Percentiles rank a stretch among this genome's conserved stretches.
phyloP scores from a whole-genome alignment of 345 rosid genomes.

The Salix arbutifolia region DNA sequence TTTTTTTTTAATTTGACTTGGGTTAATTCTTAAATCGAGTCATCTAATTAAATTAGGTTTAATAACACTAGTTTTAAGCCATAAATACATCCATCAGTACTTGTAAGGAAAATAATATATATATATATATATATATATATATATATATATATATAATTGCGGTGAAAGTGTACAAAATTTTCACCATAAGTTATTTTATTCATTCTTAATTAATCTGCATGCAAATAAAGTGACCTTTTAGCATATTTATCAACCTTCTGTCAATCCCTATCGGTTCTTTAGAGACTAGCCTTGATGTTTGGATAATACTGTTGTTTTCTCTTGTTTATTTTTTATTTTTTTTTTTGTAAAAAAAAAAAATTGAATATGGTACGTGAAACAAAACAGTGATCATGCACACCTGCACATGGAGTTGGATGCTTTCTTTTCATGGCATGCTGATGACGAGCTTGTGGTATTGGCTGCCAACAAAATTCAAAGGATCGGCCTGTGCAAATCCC shows the following conservation, averaged over 20 bases:
- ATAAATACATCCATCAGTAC: no score
- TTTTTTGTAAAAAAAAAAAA: neutral
- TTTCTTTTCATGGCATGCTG: constrained; percentile 9
- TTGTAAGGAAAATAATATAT: no score
- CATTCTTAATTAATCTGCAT: neutral
- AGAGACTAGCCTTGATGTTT: neutral
- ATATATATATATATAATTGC: neutral
- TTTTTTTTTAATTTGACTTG: no score
- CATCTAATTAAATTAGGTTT: no score
- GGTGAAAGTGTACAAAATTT: neutral
- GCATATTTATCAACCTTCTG: neutral
- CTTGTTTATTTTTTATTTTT: no score
- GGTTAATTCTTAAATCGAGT: no score
- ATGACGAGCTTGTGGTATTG: constrained; percentile 3
- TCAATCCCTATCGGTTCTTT: neutral
- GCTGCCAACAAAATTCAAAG: constrained; percentile 18
- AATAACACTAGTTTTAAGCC: no score
- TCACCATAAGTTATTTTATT: no score
- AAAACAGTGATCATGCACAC: neutral
- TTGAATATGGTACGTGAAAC: neutral
- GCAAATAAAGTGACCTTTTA: neutral
- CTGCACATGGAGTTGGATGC: constrained; percentile 13
- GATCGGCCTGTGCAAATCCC: constrained; percentile 42
- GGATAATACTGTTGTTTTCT: neutral
- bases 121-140: no score